These are phyloP conservation scores for Plasmodium inui DNA, from an alignment of 169 alveolate species.

Conservation along the genomic window DNA sequence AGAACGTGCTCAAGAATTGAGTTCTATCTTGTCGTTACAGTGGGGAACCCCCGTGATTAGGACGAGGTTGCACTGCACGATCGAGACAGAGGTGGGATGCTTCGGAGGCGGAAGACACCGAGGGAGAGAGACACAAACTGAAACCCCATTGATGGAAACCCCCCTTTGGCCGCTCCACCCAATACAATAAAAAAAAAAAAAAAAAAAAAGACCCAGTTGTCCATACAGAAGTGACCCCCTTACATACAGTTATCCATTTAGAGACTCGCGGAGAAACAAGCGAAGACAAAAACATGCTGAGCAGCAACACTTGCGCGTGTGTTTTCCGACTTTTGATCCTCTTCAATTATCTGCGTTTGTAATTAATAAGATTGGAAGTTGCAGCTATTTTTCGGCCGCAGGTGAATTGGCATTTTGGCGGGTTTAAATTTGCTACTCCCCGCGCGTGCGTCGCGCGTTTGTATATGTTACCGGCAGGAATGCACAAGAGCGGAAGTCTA, in stretches of 20 bases:
- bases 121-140: not conserved
- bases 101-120: not conserved
- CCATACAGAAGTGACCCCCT: not conserved
- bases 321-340: not conserved
- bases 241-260: not conserved
- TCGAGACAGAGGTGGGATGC: not conserved
- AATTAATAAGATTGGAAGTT: conserved; percentile 2
- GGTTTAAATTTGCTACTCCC: not conserved
- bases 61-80: not conserved
- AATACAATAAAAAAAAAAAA: not conserved
- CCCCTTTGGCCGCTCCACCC: not conserved
- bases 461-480: not conserved
- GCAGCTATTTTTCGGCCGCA: not conserved
- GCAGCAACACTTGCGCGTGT: not conserved
- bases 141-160: not conserved
- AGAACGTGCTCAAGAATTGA: conserved; percentile 57
- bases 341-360: not conserved
- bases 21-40: not conserved
- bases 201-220: not conserved
- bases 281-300: not conserved
- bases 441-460: not conserved
- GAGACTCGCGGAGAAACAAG: not conserved
- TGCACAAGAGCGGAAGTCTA: not conserved
- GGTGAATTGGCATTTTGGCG: not conserved
- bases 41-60: not conserved